Base-by-base conservation (phyloP, 2,329 filamentous ascomycete species). In the Fusarium dimerum region DNA sequence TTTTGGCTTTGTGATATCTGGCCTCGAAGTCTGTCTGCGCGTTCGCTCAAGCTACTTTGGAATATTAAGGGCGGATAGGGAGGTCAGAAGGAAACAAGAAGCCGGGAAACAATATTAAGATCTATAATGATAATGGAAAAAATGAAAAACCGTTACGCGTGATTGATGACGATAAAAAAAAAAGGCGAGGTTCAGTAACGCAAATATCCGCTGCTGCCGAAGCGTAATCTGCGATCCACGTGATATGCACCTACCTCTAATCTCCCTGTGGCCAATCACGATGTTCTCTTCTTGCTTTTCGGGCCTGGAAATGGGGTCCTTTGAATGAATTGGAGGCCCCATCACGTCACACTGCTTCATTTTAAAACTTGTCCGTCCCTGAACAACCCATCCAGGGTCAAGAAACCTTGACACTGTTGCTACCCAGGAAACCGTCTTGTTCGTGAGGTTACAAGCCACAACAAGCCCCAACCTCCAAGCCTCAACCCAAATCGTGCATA, bases 321-420 rank as follows among this genome's bases (percentile, higher is more conserved):
- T 11, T 20, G 18, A 29, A 42, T 47, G 46, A 38, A 26, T 30
- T 18, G 40, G 15, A 48, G 15, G 20, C 48, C 40, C 49, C 54
- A 55, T 53, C 48, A 60, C 57, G 57, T 60, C 57, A 60, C 57
- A 56, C 49, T 45, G 45, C 48, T 29, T 34, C 39, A 18, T 26
- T 20, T 17, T 8, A 26, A 11, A 17, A 17, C 6, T 18, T 13
- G 40, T 16, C 26, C 16, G 40, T 42, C 17, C 7, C 17, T 17
- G 17, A 40, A 15, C 38, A 15, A 15, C n/a, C 17, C 38, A 15
- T 40, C 17, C 38, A 8, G 17, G 7, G 12, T 30, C 18, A 47
- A 46, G 29, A 40, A 36, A 30, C 41, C 45, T 36, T 36, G 13
- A 43, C 20, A 15, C 44, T 39, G 44, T 26, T 26, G 20, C 20